These are phyloP conservation scores for Aschersonia sp. DNA, from an alignment of 2,329 filamentous ascomycete species.

Conservation along the genomic window DNA sequence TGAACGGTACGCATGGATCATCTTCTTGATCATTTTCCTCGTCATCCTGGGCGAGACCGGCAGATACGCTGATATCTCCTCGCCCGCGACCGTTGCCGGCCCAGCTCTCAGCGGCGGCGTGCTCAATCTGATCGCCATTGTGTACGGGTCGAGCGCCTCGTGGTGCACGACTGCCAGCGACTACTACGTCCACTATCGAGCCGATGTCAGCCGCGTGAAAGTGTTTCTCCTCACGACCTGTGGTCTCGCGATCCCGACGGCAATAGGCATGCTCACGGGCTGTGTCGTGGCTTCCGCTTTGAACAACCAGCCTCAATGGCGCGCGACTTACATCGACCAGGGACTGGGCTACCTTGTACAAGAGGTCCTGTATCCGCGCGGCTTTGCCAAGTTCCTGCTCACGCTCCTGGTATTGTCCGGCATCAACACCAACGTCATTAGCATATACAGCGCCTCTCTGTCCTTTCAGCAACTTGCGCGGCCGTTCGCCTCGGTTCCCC, in stretches of 20 bases:
- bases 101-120: conserved; percentile 21
- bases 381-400: conserved; percentile 29
- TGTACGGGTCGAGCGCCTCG: conserved; percentile 33
- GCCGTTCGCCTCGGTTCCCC: conserved; percentile 20
- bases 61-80: conserved; percentile 22
- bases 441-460: conserved; percentile 22
- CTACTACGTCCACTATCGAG: conserved; percentile 24
- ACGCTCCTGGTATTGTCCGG: conserved; percentile 21
- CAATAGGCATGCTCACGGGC: conserved; percentile 31
- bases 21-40: conserved; percentile 31
- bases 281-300: conserved; percentile 26
- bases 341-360: conserved; percentile 31
- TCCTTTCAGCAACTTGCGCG: conserved; percentile 24
- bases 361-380: conserved; percentile 25
- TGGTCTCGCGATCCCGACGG: conserved; percentile 32
- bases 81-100: conserved; percentile 18
- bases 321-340: conserved; percentile 17
- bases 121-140: conserved; percentile 27
- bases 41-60: conserved; percentile 32
- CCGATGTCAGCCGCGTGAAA: conserved; percentile 27
- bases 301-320: conserved; percentile 22
- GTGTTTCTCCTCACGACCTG: conserved; percentile 32
- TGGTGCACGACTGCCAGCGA: conserved; percentile 26
- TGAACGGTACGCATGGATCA: conserved; percentile 33
- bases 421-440: conserved; percentile 21